These are phyloP conservation scores for Trametes versicolor DNA, from an alignment of 1,284 basidiomycete species.

Conservation along the genomic window DNA sequence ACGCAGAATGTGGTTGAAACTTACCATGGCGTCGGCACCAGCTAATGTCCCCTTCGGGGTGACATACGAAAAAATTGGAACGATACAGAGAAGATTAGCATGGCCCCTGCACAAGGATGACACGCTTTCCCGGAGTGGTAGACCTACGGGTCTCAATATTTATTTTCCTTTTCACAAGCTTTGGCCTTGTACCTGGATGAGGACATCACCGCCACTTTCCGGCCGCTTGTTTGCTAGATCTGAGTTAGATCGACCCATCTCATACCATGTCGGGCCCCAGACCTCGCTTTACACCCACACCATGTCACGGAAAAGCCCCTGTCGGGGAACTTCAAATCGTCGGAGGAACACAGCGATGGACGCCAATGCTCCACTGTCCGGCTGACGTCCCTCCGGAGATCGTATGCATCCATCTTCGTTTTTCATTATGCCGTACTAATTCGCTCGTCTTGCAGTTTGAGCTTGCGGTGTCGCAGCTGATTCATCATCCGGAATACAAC, in stretches of 20 bases:
- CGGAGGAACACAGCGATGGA: slow-evolving; percentile 37
- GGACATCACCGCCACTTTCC: too few relatives aligned
- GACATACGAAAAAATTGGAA: slow-evolving; percentile 31
- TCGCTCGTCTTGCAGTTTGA: slow-evolving; percentile 61
- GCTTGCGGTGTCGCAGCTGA: slow-evolving; percentile 66
- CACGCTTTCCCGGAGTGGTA: slow-evolving; percentile 30
- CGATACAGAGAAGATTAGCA: slow-evolving; percentile 30
- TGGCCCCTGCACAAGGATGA: slow-evolving; percentile 30
- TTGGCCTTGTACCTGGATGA: too few relatives aligned
- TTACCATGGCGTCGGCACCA: background rate
- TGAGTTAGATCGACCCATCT: background rate
- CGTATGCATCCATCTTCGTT: slow-evolving; percentile 40
- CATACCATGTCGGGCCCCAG: background rate
- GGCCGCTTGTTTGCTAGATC: background rate
- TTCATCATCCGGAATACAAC: slow-evolving; percentile 86
- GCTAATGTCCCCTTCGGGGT: slow-evolving; percentile 24
- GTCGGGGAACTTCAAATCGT: slow-evolving; percentile 7
- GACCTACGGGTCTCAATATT: slow-evolving; percentile 30
- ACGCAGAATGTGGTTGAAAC: background rate
- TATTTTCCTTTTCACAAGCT: slow-evolving; percentile 8
- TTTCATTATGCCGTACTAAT: background rate
- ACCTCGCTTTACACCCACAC: slow-evolving; percentile 31
- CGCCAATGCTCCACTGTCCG: slow-evolving; percentile 51
- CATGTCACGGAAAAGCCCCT: slow-evolving; percentile 6
- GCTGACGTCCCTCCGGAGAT: slow-evolving; percentile 55